Evolutionary conservation across 2,329 filamentous ascomycete genomes (phyloP), one percentile per base, ranked within the genome.

Genomic region (Penicillium polonicum): DNA sequence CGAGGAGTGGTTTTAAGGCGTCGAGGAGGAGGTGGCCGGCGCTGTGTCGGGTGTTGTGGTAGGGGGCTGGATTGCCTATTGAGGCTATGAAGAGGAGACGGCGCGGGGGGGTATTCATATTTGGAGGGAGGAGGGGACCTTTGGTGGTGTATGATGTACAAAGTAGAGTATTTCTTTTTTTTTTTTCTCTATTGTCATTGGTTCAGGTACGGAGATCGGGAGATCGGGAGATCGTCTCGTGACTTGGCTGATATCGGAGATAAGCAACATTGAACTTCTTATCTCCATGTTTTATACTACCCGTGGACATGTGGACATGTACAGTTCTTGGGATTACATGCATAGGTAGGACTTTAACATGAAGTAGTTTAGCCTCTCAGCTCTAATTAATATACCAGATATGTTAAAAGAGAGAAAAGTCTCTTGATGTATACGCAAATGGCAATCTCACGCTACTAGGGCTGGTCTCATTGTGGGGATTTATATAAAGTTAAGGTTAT

Each of bases 11-110:
- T 21, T 82, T 80, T 9, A 93, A 76, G 2, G 83, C 79, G 53
- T 83, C 79, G 63, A 96, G 84, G 45, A 91, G 84, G 55, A 86
- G 84, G 78, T 97, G 93, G 12, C 92, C 94, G 15, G 92, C 91
- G 25, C 88, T 92, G 77, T 97, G 94, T 8, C 93, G 86, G 21
- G 90, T 95, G 62, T 88, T 82, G 63, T 85, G 83, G 74, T 93
- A 92, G 23, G 76, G 72, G 7, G 83, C 80, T 7, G 90, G 91
- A 68, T 97, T 97, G 65, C 94, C 94, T 61, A 99, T 83, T 61
- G 91, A 94, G 78, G 92, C 84, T 68, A 97, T 82, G 56, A 97
- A 85, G 66, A 96, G 85, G 39, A 69, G 68, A 43, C 71, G 71
- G 13, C 57, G 62, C 7, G 71, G 69, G 25, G 45, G 17, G 59